Base-by-base conservation (phyloP, 2,329 filamentous ascomycete species). In the Albophoma yamanashiensis region DNA sequence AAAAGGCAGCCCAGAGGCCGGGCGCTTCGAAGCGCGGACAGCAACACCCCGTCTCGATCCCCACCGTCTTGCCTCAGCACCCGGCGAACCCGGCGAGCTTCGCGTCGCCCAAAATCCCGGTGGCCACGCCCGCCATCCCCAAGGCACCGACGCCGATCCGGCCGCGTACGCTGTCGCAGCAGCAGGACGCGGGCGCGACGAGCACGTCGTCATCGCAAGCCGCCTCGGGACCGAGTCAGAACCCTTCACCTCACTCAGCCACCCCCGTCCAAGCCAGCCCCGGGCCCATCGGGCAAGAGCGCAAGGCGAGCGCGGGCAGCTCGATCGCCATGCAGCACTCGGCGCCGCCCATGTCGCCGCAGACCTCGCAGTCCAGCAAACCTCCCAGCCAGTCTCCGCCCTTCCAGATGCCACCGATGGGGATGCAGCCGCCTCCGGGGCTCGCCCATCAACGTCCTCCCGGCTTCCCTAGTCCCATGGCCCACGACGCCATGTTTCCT, bases 91-190 rank as follows among this genome's bases (percentile, higher is more conserved):
- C 80, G 59, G 78, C 82, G 39, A 80, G 77, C 61, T 81, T 88
- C 64, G 84, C 86, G 56, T 97, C 93, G 20, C 93, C 93, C 9
- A 90, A 91, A 70, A 83, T 93, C 57, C 78, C 88, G 36, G 80
- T 91, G 62, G 89, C 89, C 12, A 94, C 90, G 40, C 93, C 94
- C 9, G 87, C 86, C 34, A 76, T 96, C 55, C 87, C 92, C 15
- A 96, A 96, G 71, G 87, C 87, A 25, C 86, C 91, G 6, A 92
- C 90, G 15, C 90, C 92, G 11, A 88, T 86, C 64, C 88, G 89
- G 63, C 82, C 86, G 43, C 86, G 91, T 59, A 89, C 92, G 62
- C 76, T 84, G 55, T 94, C 91, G 11, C 91, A 95, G 64, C 91
- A 95, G 64, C 90, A 94, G 70, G 88, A 87, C 34, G 85, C 85